Conservation (phyloP, 179 eudicot species). For the Patellifolia procumbens region DNA sequence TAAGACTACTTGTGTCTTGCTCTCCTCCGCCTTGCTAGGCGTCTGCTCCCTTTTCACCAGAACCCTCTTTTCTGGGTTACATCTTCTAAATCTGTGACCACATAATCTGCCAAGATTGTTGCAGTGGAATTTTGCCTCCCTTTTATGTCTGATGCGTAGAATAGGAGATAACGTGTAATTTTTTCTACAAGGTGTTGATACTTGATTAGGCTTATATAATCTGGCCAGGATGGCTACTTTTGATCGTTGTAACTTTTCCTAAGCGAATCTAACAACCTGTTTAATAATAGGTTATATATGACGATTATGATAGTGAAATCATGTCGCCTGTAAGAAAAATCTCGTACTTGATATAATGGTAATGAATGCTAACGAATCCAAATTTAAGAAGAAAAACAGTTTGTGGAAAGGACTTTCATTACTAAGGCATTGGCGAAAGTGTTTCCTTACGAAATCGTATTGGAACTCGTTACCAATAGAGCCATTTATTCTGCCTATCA, state of each 20-base stretch:
- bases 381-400: too few relatives aligned
- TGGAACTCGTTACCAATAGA: too few relatives aligned
- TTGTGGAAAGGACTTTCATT: too few relatives aligned
- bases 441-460: too few relatives aligned
- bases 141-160: background rate
- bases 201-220: background rate
- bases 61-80: background rate
- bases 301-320: too few relatives aligned
- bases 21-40: background rate
- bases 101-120: background rate
- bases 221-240: background rate
- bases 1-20: background rate
- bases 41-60: background rate
- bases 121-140: conserved; percentile 10
- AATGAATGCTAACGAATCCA: too few relatives aligned
- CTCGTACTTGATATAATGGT: too few relatives aligned
- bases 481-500: too few relatives aligned
- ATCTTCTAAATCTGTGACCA: background rate
- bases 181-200: background rate
- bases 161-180: background rate
- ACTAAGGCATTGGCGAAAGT: too few relatives aligned
- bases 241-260: conserved; percentile 5
- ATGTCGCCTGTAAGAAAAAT: too few relatives aligned
- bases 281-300: too few relatives aligned
- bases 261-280: too few relatives aligned